Conservation (phyloP, 2,329 filamentous ascomycete species). For the Falciphora oryzae region DNA sequence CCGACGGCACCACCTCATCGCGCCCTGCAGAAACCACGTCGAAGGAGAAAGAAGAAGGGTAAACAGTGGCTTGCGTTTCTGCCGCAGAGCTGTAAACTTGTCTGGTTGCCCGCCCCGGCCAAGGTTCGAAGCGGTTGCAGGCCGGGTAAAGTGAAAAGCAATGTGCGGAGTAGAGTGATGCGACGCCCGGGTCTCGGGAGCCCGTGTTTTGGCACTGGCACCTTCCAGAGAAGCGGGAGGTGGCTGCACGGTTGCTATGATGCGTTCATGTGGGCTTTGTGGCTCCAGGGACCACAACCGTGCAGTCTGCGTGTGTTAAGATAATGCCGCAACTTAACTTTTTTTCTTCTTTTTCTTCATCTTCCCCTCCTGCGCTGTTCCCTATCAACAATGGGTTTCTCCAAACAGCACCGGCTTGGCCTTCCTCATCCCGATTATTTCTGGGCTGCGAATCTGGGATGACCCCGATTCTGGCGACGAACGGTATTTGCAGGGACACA, state of each 20-base stretch:
- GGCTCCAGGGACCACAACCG: background rate
- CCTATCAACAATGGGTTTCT: too few relatives aligned
- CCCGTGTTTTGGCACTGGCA: background rate
- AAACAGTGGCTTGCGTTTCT: too few relatives aligned
- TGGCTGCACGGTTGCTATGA: background rate
- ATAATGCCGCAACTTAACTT: background rate
- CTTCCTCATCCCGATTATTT: background rate
- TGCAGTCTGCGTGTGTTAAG: background rate
- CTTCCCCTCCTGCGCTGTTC: background rate
- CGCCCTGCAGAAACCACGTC: too few relatives aligned
- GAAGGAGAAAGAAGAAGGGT: too few relatives aligned
- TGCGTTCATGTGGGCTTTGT: background rate
- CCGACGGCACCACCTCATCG: background rate
- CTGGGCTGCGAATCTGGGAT: background rate
- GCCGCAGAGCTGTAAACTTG: too few relatives aligned
- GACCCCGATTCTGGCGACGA: background rate
- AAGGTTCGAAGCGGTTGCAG: background rate
- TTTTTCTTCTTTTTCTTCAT: background rate
- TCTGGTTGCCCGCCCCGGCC: too few relatives aligned
- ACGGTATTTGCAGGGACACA: background rate
- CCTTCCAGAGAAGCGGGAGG: background rate
- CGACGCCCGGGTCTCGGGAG: background rate
- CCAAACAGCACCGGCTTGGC: too few relatives aligned
- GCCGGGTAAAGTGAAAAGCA: background rate
- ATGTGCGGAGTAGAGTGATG: background rate